phyloP scores from a whole-genome alignment of 768 basidiomycete genomes.

The Fomitopsis serialis region DNA sequence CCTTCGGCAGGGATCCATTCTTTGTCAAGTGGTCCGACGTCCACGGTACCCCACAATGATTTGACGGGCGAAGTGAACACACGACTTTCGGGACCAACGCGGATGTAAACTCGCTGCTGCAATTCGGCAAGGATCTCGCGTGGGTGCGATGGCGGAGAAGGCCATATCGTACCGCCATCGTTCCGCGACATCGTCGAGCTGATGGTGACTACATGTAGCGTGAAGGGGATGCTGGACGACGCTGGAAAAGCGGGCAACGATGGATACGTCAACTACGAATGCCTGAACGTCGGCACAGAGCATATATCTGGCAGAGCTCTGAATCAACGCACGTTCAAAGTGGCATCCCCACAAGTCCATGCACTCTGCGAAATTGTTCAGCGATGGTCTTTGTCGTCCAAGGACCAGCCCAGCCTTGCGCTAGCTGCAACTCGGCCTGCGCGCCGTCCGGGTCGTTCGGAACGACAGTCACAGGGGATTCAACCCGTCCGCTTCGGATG shows the following conservation, averaged over 20 bases:
- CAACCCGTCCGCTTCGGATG: slow-evolving; percentile 9
- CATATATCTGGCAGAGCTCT: too few relatives aligned
- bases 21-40: slow-evolving; percentile 13
- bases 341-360: slow-evolving; percentile 14
- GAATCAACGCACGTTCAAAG: slow-evolving; percentile 14
- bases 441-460: slow-evolving; percentile 10
- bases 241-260: slow-evolving; percentile 8
- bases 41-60: slow-evolving; percentile 1
- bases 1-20: slow-evolving; percentile 3
- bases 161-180: slow-evolving; percentile 9
- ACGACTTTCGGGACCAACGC: not conserved
- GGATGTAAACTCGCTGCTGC: not conserved
- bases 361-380: slow-evolving; percentile 12
- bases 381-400: slow-evolving; percentile 11
- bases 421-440: slow-evolving; percentile 6
- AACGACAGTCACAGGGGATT: slow-evolving; percentile 11
- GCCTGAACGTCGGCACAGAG: too few relatives aligned
- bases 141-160: slow-evolving; percentile 10
- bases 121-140: slow-evolving; percentile 3
- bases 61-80: not conserved
- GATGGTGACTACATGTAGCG: slow-evolving; percentile 12
- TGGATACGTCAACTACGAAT: slow-evolving; percentile 2
- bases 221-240: slow-evolving; percentile 15
- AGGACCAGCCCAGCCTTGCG: slow-evolving; percentile 12
- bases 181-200: slow-evolving; percentile 7